Percentiles rank a stretch among this genome's conserved stretches.
These are phyloP conservation scores for Acanthamoeba polyphaga DNA, from an alignment of 208 protist genomes.

Conservation along the genomic window DNA sequence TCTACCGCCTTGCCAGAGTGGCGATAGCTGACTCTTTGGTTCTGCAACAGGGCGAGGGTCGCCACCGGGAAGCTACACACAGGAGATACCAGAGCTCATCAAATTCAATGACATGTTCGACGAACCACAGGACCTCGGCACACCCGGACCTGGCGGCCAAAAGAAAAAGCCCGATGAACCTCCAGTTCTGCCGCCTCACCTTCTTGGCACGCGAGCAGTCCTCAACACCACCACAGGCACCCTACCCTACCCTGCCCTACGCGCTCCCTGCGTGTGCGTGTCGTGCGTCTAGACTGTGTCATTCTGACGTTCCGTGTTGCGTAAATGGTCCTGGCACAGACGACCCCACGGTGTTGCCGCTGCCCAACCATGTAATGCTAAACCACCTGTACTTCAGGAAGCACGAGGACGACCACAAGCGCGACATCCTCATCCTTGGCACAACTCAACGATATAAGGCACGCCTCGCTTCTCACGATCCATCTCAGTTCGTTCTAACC, in stretches of 20 bases:
- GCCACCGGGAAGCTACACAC: constrained; percentile 81
- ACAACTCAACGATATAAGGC: constrained; percentile 80
- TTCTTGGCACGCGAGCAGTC: constrained; percentile 62
- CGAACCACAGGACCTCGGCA: constrained; percentile 27
- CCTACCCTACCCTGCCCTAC: constrained; percentile 62
- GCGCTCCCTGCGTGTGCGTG: constrained; percentile 77
- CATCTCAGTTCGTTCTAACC: neutral
- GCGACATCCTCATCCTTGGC: constrained; percentile 81
- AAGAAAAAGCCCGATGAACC: constrained; percentile 59
- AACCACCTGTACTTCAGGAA: constrained; percentile 88
- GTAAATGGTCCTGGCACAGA: constrained; percentile 57
- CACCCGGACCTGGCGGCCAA: neutral
- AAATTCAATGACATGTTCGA: constrained; percentile 66
- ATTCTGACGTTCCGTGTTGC: no score
- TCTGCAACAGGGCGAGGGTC: constrained; percentile 31
- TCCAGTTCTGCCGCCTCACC: constrained; percentile 79
- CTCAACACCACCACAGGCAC: constrained; percentile 72
- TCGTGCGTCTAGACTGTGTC: neutral
- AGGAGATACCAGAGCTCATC: constrained; percentile 79
- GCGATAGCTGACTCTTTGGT: neutral
- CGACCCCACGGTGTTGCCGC: constrained; percentile 87
- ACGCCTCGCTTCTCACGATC: neutral
- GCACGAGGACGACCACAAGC: constrained; percentile 75
- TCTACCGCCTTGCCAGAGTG: neutral
- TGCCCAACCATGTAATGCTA: constrained; percentile 90